phyloP scores from a whole-genome alignment of 768 basidiomycete genomes.

The Lentinus brumalis region DNA sequence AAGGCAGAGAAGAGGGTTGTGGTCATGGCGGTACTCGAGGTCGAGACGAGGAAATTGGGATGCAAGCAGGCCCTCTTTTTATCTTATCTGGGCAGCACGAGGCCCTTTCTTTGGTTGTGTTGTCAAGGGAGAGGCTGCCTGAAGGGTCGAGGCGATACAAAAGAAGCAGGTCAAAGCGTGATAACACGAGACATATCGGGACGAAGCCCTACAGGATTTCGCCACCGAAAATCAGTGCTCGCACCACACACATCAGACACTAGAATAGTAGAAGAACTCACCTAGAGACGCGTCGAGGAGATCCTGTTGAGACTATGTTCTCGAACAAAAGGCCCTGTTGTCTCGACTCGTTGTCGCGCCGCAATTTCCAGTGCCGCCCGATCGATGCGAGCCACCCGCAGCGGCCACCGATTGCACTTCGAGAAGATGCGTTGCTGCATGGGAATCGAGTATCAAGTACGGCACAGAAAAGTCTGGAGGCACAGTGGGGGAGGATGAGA shows the following conservation, averaged over 20 bases:
- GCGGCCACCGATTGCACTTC: too few species aligned
- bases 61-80: not conserved
- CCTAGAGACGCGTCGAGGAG: too few species aligned
- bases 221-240: not conserved
- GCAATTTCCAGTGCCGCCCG: too few species aligned
- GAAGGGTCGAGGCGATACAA: not conserved
- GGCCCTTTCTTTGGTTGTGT: not conserved
- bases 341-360: too few species aligned
- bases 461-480: not conserved
- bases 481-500: not conserved
- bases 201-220: not conserved
- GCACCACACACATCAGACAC: too few species aligned
- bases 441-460: too few species aligned
- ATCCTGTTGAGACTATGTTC: too few species aligned
- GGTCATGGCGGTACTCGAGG: not conserved
- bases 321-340: too few species aligned
- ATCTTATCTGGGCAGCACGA: not conserved
- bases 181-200: not conserved
- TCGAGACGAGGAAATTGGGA: not conserved
- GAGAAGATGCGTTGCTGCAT: too few species aligned
- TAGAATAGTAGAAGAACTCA: too few species aligned
- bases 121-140: not conserved
- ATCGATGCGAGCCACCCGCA: too few species aligned
- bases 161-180: not conserved
- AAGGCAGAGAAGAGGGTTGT: too few species aligned